Base-by-base conservation (phyloP, 1,284 basidiomycete species). In the Ceratobasidium sp. region DNA sequence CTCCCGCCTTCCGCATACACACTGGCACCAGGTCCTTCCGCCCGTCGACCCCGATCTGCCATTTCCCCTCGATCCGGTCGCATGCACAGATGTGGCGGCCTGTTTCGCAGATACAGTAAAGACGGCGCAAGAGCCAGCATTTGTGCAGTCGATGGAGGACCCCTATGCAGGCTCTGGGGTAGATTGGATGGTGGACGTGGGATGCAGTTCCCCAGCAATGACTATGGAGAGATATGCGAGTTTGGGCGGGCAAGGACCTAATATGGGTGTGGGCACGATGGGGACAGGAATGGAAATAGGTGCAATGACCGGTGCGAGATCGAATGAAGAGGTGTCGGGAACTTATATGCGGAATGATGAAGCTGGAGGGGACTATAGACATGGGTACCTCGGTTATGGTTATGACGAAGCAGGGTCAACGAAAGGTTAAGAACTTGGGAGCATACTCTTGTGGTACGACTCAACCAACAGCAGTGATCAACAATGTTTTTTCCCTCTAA, bases 1-100 rank as follows among this genome's bases (percentile, higher is more conserved):
- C 36, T 60, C 41, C 17, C 29, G 41, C 33, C 19, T 60, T 15
- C 31, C 29, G 6, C 57, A 60, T n/a, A 15, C 29, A 8, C 57
- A 60, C 36, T 60, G 57, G 57, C 57, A 60, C 24, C 17, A 29
- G 11, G 57, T 60, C 31, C 57, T 36, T n/a, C 57, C 57, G 6
- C 31, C 57, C 3, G 36, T 11, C 36, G 31, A 60, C 19, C 57
- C 57, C 3, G 41, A 15, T 11, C 14, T 60, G 2, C 57, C 57
- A 36, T 60, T 60, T 36, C 57, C 31, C 14, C 33, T 14, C 7
- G 57, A 60, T 9, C 57, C 33, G 7, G 41, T 36, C 33, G 57
- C 57, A n/a, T 60, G 57, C 36, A 36, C 33, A 11, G 57, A 60
- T 19, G 2, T 60, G 31, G 57, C 57, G 2, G 57, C 29, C 8